A percentile compares a stretch with the other conserved stretches of the same genome.
Evolutionary conservation across 2,329 filamentous ascomycete species (phyloP).

Genomic region (Aspergillus nomiae): DNA sequence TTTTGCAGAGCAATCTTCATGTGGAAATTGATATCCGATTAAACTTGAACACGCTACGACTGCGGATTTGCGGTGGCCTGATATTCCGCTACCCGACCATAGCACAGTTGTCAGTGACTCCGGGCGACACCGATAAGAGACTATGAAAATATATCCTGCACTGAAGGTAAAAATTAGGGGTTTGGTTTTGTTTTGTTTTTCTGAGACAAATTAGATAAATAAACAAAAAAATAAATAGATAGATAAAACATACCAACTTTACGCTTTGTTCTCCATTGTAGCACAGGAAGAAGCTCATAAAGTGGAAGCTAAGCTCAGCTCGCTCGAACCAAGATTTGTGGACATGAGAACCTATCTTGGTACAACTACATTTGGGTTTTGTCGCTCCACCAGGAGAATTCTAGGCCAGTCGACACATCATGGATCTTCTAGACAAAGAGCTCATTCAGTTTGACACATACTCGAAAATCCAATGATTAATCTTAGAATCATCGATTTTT

Average conservation of each 20-base stretch:
- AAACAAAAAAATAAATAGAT: not conserved
- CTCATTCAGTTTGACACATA: not conserved
- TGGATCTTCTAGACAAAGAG: not conserved
- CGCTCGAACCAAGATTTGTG: not conserved
- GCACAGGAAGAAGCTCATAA: not conserved
- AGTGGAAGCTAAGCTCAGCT: not conserved
- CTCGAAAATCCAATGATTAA: not conserved
- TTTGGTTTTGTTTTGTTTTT: not conserved
- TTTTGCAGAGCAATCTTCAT: not conserved
- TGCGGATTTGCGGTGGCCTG: not conserved
- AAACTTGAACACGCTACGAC: not conserved
- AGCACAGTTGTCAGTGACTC: not conserved
- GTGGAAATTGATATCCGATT: not conserved
- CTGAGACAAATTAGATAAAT: not conserved
- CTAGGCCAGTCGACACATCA: constrained; percentile 5
- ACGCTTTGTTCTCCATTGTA: not conserved
- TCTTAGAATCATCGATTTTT: not conserved
- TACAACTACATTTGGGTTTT: not conserved
- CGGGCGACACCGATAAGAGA: not conserved
- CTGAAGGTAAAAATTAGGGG: not conserved
- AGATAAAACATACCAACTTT: not conserved
- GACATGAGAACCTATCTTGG: not conserved
- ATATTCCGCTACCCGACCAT: constrained; percentile 1
- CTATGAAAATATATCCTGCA: not conserved
- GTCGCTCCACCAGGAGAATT: not conserved